A percentile compares a stretch with the other conserved stretches of the same genome.
These are phyloP conservation scores for Termitomyces sp. DNA, from an alignment of 768 basidiomycete species.

Conservation along the genomic window DNA sequence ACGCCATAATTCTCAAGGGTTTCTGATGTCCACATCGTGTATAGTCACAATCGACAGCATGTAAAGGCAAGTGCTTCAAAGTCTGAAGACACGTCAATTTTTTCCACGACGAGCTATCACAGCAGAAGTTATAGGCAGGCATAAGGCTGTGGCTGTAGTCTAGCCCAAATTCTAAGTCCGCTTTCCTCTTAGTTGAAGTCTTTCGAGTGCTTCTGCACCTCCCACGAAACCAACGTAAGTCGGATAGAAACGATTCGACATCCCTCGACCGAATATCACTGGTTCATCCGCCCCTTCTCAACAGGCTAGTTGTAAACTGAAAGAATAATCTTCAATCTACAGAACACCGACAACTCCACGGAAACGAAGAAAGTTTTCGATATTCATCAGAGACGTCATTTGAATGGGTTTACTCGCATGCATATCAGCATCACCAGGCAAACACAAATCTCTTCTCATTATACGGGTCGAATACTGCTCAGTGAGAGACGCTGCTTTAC, in stretches of 20 bases:
- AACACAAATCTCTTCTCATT: too few relatives aligned
- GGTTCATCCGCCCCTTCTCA: constrained; percentile 13
- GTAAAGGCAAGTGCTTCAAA: not conserved
- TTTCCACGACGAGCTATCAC: not conserved
- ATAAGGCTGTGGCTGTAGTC: not conserved
- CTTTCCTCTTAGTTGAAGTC: not conserved
- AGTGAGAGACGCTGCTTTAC: not conserved
- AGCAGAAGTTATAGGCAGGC: not conserved
- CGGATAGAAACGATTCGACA: constrained; percentile 6
- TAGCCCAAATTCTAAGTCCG: constrained; percentile 6
- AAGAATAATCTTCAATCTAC: not conserved
- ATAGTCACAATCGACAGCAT: too few relatives aligned
- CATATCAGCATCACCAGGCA: too few relatives aligned
- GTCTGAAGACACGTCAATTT: not conserved
- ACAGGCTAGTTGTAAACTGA: not conserved
- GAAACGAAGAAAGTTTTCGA: not conserved
- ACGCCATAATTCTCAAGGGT: constrained; percentile 3
- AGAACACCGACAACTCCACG: constrained; percentile 6
- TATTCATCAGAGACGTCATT: not conserved
- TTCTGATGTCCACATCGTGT: not conserved
- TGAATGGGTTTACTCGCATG: too few relatives aligned
- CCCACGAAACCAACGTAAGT: constrained; percentile 6
- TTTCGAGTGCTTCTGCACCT: not conserved
- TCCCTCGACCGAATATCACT: constrained; percentile 15
- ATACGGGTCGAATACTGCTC: not conserved